phyloP scores from a whole-genome alignment of 305 asterid species.

The Fraxinus sp. region DNA sequence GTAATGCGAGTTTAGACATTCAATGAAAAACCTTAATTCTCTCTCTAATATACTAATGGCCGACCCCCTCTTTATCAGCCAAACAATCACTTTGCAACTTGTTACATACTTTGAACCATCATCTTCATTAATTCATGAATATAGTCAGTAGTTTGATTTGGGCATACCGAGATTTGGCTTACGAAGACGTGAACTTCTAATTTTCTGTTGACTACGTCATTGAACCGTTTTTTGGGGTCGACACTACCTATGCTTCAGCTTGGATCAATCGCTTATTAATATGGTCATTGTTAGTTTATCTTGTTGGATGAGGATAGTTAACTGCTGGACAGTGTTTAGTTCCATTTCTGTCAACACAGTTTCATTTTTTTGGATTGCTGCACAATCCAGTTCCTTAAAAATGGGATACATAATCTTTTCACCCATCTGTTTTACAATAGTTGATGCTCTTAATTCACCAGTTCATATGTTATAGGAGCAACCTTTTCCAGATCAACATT shows the following conservation, averaged over 20 bases:
- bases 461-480: constrained; percentile 2
- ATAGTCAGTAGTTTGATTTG: no score
- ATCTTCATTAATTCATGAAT: no score
- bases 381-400: neutral
- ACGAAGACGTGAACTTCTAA: no score
- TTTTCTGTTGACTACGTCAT: no score
- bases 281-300: neutral
- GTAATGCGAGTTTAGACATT: no score
- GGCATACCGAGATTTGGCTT: no score
- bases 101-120: no score
- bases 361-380: neutral
- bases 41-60: no score
- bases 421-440: neutral
- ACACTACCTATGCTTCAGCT: neutral
- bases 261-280: neutral
- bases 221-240: no score
- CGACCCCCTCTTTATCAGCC: no score
- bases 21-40: no score
- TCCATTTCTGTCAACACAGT: neutral
- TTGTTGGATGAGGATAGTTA: neutral
- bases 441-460: constrained; percentile 8
- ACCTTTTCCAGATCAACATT: constrained; percentile 19
- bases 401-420: neutral
- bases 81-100: no score
- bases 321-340: neutral